Evolutionary conservation across 2,329 filamentous ascomycete species (phyloP), one percentile per base, ranked within the genome.

Genomic region (Apiospora sp.): DNA sequence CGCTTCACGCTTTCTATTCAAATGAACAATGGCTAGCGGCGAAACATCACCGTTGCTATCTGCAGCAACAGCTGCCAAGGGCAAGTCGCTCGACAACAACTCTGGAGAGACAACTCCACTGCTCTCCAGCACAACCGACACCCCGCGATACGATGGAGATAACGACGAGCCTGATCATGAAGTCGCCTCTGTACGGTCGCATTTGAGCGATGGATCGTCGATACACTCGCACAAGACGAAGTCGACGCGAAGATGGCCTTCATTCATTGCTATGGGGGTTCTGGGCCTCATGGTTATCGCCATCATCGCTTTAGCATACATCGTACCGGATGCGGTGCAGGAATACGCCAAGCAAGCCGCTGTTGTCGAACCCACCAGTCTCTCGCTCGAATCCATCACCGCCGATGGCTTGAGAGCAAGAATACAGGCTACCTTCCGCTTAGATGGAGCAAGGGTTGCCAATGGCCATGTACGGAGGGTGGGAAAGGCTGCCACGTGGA

Each of bases 301-400:
- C 41, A 94, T 97, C 76, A 91, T 98, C 73, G 83, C 93, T 22
- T 85, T 96, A 72, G 94, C 92, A 22, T 98, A 98, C 83, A 89
- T 97, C 71, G 90, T 93, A 0, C 95, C 96, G 1, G 91, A 92
- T 22, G 90, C 92, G 10, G 90, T 97, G 14, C 91, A 97, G 82
- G 89, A 94, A 80, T 99, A 99, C 82, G 94, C 93, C 68, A 92
- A 96, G 82, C 88, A 95, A 81, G 94, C 95, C 3, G 88, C 92
- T 34, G 91, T 96, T 24, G 89, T 99, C 76, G 91, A 95, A 79
- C 94, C 96, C 1, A 95, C 92, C 7, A 93, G 92, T 76, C 84
- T 99, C 27, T 94, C 95, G 1, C 91, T 99, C 73, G 93, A 96
- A 78, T 94, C 93, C 2, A 93, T 98, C 76, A 98, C 94, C 0